Evolutionary conservation across 148 eudicot species (phyloP), one percentile per base, ranked within the genome.

Genomic region (Nepenthes gracilis): DNA sequence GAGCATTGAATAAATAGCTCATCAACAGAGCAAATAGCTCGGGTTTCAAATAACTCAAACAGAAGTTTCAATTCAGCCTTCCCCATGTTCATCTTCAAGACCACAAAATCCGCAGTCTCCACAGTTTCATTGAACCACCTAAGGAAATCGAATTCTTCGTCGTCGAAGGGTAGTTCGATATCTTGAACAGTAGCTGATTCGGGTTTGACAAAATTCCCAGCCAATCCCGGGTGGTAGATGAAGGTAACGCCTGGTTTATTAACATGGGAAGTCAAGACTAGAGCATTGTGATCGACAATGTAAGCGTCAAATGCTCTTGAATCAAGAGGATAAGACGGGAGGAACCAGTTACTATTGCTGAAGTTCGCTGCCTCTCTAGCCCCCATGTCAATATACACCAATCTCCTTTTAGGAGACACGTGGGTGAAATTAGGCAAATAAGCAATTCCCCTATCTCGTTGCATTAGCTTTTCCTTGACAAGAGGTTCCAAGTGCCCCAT

Each of bases 181-280:
- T 76, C 69, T 64, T 78, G 75, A 40, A 62, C 77, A 32, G 66
- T 23, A 13, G 57, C 63, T 13, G 64, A 34, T 11, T 55, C 58
- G 1, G 75, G 49, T 63, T 52, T 56, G 12, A 47, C 33, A 49
- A 2, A 36, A 7, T 63, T 78, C 50, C 75, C 88, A 0, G 77
- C 82, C 45, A 90, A 67, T 4, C 72, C 81, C 2, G 95, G 97
- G 70, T 84, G 76, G 67, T 90, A 90, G 45, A 90, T 77, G 70
- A 86, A 90, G 72, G 80, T 82, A 54, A 82, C 71, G 40, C 97
- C 97, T 1, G 97, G 91, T 32, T 73, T 78, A 43, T 81, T 83
- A 33, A 84, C 88, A 71, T 84, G 82, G 36, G 91, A 82, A 15
- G 91, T 67, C 62, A 90, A 59, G 23, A 75, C 87, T 40, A 82